Evolutionary conservation across 352 stramenopile genomes (phyloP), one percentile per base, ranked within the genome.

Genomic region (Pythium chondricola): DNA sequence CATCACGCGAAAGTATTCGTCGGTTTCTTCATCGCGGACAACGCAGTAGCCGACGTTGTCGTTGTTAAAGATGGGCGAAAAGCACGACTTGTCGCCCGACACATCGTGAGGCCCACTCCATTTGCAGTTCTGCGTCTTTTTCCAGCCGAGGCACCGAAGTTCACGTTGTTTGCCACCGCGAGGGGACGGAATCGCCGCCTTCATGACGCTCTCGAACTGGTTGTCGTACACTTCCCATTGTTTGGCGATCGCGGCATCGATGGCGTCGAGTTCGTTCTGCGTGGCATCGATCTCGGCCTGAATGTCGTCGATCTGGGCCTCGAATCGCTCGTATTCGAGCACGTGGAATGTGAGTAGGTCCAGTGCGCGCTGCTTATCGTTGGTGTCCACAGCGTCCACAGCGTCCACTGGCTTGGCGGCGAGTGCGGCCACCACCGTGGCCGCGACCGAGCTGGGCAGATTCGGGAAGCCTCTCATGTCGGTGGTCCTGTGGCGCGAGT

Each of bases 1-100:
- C 53, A 61, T 61, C 17, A 61, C 53, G 21, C 43, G 37, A 16
- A 52, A 54, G 45, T 52, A 61, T 24, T 54, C 53, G 32, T 50
- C 33, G 20, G 45, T 56, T 21, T 48, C 46, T 20, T 56, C 46
- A 46, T 61, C 53, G 5, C 43, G 32, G 24, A 61, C 21, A 11
- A 48, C 52, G 17, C 52, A 61, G 18, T 46, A 55, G 7, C 45
- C 44, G 27, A 44, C 38, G 1, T 9, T 29, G 39, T n/a, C 46
- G 13, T 32, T 24, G 11, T 49, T 6, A 1, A 26, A 1, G 4
- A 61, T 31, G 6, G 39, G 37, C 2, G 44, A 16, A 29, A 50
- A 48, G 21, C 52, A 60, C 17, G 52, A 49, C 44, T 43, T 42
- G 42, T 60, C 52, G 4, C 24, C 14, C 2, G 16, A 13, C 4